These are phyloP conservation scores for Abortiporus biennis DNA, from an alignment of 1,284 basidiomycete species.

Conservation along the genomic window DNA sequence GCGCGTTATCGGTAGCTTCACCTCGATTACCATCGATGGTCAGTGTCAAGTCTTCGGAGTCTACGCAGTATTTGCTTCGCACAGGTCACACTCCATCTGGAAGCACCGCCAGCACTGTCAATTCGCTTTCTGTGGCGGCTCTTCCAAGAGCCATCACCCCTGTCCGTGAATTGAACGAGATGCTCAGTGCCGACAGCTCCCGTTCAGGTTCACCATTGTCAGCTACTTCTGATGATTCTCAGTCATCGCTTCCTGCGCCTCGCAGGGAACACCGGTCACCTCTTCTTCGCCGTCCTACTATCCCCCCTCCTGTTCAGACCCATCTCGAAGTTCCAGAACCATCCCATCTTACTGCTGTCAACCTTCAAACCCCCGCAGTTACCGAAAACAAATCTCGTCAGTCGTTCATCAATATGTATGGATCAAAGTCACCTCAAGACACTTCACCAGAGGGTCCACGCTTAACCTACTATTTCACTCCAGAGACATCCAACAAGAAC, in stretches of 20 bases:
- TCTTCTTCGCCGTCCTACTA: conserved; percentile 12
- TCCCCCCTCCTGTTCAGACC: conserved; percentile 8
- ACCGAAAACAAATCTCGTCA: conserved; percentile 12
- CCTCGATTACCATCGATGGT: conserved; percentile 3
- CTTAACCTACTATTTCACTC: too few species aligned
- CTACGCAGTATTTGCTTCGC: background rate
- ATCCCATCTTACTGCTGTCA: conserved; percentile 16
- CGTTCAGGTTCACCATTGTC: conserved; percentile 8
- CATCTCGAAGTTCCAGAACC: background rate
- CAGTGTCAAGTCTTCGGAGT: background rate
- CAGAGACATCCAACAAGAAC: too few species aligned
- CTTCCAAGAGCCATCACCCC: conserved; percentile 31
- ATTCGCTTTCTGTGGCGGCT: conserved; percentile 15
- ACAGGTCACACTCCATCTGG: conserved; percentile 8
- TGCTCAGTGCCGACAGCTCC: too few species aligned
- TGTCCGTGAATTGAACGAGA: conserved; percentile 25
- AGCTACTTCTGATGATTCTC: background rate
- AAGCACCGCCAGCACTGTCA: conserved; percentile 4
- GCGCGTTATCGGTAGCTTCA: background rate
- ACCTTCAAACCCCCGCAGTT: conserved; percentile 16
- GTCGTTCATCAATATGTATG: conserved; percentile 27
- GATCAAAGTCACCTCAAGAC: conserved; percentile 16
- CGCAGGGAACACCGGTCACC: conserved; percentile 20
- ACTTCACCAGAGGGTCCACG: too few species aligned
- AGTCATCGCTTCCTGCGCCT: conserved; percentile 16